Percentiles rank a stretch among this genome's conserved stretches.
These are phyloP conservation scores for Erigeron canadensis DNA, from an alignment of 129 eudicot species.

Conservation along the genomic window DNA sequence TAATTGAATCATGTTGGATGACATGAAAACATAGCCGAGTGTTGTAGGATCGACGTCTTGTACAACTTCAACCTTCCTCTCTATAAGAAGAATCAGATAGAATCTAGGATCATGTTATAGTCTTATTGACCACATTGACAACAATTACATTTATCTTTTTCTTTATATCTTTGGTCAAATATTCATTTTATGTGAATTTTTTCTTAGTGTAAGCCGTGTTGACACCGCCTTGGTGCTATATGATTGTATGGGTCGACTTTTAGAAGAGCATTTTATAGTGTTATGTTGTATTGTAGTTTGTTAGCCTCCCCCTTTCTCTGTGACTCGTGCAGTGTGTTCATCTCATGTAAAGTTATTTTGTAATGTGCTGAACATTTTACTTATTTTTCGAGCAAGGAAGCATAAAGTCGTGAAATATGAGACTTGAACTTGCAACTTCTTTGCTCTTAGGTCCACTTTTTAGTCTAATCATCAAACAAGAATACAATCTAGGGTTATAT, in stretches of 20 bases:
- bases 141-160: conserved; percentile 14
- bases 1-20: conserved; percentile 86
- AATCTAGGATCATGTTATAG: conserved; percentile 35
- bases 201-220: conserved; percentile 1
- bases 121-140: conserved; percentile 34
- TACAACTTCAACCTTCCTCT: conserved; percentile 44
- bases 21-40: conserved; percentile 38
- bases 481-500: no score
- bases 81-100: conserved; percentile 22
- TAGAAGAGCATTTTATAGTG: conserved; percentile 6
- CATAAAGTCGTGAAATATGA: not conserved
- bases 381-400: not conserved
- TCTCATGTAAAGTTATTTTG: conserved; percentile 8
- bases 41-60: conserved; percentile 26
- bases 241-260: conserved; percentile 29
- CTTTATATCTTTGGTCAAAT: conserved; percentile 29
- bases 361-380: no score
- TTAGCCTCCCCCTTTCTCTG: not conserved
- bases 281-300: conserved; percentile 24
- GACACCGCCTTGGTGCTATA: conserved; percentile 33
- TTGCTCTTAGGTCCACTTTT: not conserved
- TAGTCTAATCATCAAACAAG: no score
- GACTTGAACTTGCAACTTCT: not conserved
- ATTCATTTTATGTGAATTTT: conserved; percentile 29
- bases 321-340: not conserved